Percentiles rank a stretch among this genome's conserved stretches.
Evolutionary conservation across 1,284 basidiomycete species (phyloP).

Genomic region (Cryptococcus sp.): DNA sequence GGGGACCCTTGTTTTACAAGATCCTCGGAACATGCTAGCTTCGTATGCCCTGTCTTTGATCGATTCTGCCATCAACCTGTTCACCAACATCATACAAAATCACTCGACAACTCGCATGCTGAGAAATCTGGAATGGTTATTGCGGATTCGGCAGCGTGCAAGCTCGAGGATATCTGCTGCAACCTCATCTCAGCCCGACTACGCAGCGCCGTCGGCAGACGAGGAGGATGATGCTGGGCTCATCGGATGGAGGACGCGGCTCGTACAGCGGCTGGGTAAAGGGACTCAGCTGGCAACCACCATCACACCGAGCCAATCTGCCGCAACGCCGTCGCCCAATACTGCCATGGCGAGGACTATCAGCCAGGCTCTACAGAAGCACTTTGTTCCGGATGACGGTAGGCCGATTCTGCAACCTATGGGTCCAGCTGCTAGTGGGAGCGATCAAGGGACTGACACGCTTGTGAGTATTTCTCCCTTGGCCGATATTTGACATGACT

Average conservation of each 20-base stretch:
- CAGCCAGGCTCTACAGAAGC: conserved; percentile 11
- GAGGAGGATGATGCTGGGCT: conserved; percentile 19
- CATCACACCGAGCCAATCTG: not conserved
- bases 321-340: not conserved
- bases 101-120: conserved; percentile 12
- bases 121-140: conserved; percentile 28
- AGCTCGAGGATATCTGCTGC: conserved; percentile 3
- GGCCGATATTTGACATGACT: not conserved
- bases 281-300: conserved; percentile 8
- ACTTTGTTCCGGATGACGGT: conserved; percentile 6
- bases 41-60: conserved; percentile 15
- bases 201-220: not conserved
- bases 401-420: conserved; percentile 1
- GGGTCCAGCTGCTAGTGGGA: not conserved
- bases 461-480: conserved; percentile 4
- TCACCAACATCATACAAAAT: conserved; percentile 15
- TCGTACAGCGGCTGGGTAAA: conserved; percentile 15
- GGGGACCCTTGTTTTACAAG: conserved; percentile 20
- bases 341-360: conserved; percentile 7
- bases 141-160: conserved; percentile 22
- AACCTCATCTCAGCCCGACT: not conserved
- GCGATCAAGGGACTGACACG: not conserved
- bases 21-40: conserved; percentile 16
- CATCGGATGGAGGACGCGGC: conserved; percentile 31
- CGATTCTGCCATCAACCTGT: conserved; percentile 22